Evolutionary conservation across 768 basidiomycete species (phyloP).

Genomic region (Scleroderma citrinum): DNA sequence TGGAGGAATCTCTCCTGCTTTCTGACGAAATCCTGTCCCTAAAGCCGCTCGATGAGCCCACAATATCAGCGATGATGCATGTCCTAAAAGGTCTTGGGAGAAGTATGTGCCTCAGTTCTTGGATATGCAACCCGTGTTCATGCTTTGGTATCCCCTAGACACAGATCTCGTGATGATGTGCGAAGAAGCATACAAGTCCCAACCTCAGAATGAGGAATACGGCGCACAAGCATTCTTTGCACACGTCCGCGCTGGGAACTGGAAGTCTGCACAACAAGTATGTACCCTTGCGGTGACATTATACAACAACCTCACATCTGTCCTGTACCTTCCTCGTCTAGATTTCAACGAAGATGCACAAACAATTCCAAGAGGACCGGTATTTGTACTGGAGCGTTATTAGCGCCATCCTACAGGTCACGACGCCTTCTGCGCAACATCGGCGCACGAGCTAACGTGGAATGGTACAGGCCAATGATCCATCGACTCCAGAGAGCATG

Average conservation of each 20-base stretch:
- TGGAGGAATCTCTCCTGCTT: conserved; percentile 72
- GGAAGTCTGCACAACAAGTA: conserved; percentile 85
- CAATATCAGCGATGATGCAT: conserved; percentile 78
- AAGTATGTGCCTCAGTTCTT: conserved; percentile 30
- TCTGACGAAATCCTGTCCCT: conserved; percentile 75
- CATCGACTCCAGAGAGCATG: conserved; percentile 54
- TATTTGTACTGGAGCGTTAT: conserved; percentile 83
- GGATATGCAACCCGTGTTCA: background rate
- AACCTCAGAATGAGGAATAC: conserved; percentile 77
- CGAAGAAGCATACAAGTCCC: conserved; percentile 78
- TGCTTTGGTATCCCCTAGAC: conserved; percentile 33
- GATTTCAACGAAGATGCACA: conserved; percentile 79
- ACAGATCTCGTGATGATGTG: conserved; percentile 81
- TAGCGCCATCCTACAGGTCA: conserved; percentile 73
- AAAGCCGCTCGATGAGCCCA: conserved; percentile 68
- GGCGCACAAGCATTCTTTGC: conserved; percentile 83
- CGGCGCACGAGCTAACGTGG: conserved; percentile 7
- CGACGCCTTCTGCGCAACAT: conserved; percentile 2
- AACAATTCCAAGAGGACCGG: conserved; percentile 75
- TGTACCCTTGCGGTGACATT: conserved; percentile 4
- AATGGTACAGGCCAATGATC: conserved; percentile 61
- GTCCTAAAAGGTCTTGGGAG: conserved; percentile 75
- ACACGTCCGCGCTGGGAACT: conserved; percentile 70
- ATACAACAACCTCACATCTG: background rate
- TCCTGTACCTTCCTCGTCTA: conserved; percentile 24